phyloP scores from a whole-genome alignment of 257 asterid genomes.

The Solanum clarkiae region DNA sequence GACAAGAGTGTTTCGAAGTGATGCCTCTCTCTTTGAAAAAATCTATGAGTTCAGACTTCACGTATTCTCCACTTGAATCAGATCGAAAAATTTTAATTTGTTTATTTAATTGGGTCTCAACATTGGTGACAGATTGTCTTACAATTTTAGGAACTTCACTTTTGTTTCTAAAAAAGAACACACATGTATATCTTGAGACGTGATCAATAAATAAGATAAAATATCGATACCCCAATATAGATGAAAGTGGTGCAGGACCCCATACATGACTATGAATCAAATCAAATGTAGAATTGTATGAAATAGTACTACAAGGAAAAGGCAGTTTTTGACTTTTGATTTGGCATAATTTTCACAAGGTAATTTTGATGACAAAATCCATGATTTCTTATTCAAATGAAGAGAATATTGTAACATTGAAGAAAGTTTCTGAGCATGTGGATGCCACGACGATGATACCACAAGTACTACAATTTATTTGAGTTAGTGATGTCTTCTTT shows the following conservation, averaged over 20 bases:
- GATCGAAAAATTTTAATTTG: background rate
- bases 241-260: background rate
- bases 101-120: background rate
- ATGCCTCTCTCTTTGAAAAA: background rate
- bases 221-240: background rate
- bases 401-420: background rate
- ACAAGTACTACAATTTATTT: no score
- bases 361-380: background rate
- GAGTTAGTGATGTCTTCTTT: no score
- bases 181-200: background rate
- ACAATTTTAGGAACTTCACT: background rate
- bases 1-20: background rate
- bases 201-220: background rate
- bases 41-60: background rate
- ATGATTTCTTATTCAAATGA: background rate
- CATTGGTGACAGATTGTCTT: background rate
- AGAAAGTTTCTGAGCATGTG: background rate
- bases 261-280: background rate
- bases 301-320: background rate
- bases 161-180: background rate
- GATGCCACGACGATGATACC: no score
- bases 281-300: background rate
- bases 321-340: background rate
- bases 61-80: background rate
- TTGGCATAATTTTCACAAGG: background rate